These are phyloP conservation scores for Penicillium sp. DNA, from an alignment of 2,329 filamentous ascomycete species.

Conservation along the genomic window DNA sequence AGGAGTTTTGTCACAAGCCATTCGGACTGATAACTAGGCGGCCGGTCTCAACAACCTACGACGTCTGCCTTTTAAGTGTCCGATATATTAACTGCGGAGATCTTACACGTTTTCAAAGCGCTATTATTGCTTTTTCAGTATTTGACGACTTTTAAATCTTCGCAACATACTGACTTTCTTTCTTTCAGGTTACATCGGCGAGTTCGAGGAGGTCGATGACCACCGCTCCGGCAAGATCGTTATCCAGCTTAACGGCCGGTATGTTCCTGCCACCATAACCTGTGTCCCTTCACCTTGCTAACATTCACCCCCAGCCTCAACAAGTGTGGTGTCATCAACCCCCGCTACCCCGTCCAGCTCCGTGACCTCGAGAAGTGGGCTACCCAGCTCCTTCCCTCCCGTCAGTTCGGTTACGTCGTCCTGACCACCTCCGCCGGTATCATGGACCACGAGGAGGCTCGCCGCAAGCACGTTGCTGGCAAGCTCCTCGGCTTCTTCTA, in stretches of 20 bases:
- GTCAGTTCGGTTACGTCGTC: conserved; percentile 99
- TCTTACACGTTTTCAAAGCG: conserved; percentile 94
- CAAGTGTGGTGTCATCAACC: conserved; percentile 99
- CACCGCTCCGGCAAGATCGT: conserved; percentile 99
- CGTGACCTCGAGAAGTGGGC: conserved; percentile 99
- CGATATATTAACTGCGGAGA: conserved; percentile 89
- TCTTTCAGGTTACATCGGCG: conserved; percentile 87
- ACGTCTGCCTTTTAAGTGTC: conserved; percentile 99
- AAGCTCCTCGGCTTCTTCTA: conserved; percentile 99
- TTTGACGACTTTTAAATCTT: conserved; percentile 91
- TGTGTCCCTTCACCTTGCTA: conserved; percentile 10
- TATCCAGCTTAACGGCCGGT: conserved; percentile 97
- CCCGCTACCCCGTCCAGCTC: conserved; percentile 99
- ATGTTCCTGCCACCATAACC: conserved; percentile 25
- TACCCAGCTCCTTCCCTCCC: conserved; percentile 95
- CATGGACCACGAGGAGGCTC: conserved; percentile 99
- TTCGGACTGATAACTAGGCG: conserved; percentile 99
- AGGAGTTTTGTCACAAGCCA: conserved; percentile 21
- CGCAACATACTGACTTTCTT: conserved; percentile 73
- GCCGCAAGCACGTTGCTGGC: conserved; percentile 97
- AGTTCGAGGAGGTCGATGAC: conserved; percentile 99
- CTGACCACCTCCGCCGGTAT: conserved; percentile 99
- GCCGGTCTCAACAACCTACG: conserved; percentile 81
- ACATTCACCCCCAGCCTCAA: conserved; percentile 63
- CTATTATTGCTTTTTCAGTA: conserved; percentile 51